A percentile compares a stretch with the other conserved stretches of the same genome.
phyloP scores from a whole-genome alignment of 768 basidiomycete genomes.

The Tulasnella calospora region DNA sequence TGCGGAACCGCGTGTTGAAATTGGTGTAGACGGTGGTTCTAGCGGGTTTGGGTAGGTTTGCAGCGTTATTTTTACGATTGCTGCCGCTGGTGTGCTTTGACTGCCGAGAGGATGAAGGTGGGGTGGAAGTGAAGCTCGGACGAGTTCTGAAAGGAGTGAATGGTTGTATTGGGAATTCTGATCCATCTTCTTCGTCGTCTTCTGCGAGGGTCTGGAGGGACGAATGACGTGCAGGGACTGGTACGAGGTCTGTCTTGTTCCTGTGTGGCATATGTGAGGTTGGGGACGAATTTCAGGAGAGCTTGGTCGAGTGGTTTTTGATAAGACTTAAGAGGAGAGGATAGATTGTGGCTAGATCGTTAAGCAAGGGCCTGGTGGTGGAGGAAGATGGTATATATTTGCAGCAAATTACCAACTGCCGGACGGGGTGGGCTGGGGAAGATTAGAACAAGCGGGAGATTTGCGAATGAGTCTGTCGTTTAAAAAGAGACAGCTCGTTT shows the following conservation, averaged over 20 bases:
- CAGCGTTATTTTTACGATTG: neutral
- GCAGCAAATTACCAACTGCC: neutral
- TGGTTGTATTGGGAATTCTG: neutral
- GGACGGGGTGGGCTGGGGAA: neutral
- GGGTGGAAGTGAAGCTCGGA: neutral
- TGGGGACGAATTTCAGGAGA: neutral
- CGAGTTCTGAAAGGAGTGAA: neutral
- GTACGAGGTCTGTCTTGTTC: neutral
- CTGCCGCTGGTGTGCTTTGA: neutral
- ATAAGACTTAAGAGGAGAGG: neutral
- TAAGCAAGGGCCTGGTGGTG: neutral
- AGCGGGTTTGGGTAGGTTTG: neutral
- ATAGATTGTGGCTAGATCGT: neutral
- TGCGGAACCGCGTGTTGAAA: slow-evolving; percentile 25
- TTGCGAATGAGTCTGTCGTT: neutral
- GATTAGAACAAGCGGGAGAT: neutral
- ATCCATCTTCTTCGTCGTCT: slow-evolving; percentile 17
- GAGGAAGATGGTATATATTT: neutral
- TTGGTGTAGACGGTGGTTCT: slow-evolving; percentile 18
- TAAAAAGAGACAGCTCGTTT: neutral
- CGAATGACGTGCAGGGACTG: slow-evolving; percentile 3
- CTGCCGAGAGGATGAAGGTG: neutral
- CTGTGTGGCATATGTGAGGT: slow-evolving; percentile 2
- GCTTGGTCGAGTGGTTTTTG: neutral
- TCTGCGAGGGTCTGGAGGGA: slow-evolving; percentile 15